Base-by-base conservation (phyloP, 75 land plant species). In the Ceratopteris richardii region DNA sequence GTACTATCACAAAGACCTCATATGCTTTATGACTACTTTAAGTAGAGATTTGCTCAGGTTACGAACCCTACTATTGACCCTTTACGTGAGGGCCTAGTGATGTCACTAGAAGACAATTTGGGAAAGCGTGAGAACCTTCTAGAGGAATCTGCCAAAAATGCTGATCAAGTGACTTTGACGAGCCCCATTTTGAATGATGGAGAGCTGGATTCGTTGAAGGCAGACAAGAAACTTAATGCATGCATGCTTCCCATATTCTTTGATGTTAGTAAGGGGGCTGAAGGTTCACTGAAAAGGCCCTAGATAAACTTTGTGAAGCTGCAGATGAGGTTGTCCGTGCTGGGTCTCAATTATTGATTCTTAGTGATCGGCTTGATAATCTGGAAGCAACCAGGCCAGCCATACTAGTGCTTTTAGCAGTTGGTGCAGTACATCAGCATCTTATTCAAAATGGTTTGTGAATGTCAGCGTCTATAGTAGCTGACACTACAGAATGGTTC, bases 31-130 rank as follows among this genome's bases (percentile, higher is more conserved):
- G 96, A 95, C 64, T 95, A 95, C 61, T 95, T 95, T 74, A 95
- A 95, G 75, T 97, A 95, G 60, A 76, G 98, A 4, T 94, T 94
- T 78, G 98, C 98, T 12, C 98, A 94, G 96, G 99, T 95, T 22
- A 95, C 99, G 66, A 95, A 95, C 76, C 99, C 99, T 66, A 84
- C 99, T 0, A 95, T 95, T 71, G 99, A 95, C 47, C 96, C 99
- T 40, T 62, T 95, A 2, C 71, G 99, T 70, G 99, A 95, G 72
- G 97, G 97, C 22, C 66, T 95, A 58, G 99, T 95, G 9, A 95
- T 90, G 96, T 95, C 99, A 48, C 88, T 95, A 31, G 99, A 95
- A 41, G 88, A 86, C 25, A 86, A 74, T 66, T 71, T 95, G 62
- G 99, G 99, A 20, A 94, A 82, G 66, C 78, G 96, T 27, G 82